A percentile compares a stretch with the other conserved stretches of the same genome.
Conservation (phyloP, 345 rosid species). For the Garcia nutans region DNA sequence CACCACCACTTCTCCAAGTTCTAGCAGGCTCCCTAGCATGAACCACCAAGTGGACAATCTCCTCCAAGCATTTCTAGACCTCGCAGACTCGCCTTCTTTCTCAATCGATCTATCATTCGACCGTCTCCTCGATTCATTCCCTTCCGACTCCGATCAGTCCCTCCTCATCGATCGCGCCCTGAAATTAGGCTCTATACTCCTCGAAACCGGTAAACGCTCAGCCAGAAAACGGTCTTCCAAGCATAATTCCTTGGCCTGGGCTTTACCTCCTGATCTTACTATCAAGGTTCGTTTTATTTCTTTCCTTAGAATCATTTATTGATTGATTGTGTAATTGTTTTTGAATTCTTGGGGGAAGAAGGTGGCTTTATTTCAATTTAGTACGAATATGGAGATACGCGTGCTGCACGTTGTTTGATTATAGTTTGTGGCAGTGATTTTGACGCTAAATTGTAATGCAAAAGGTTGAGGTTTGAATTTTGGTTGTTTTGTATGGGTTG, state of each 20-base stretch:
- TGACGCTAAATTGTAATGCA: not conserved
- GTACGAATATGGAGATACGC: not conserved
- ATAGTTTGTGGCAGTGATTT: not conserved
- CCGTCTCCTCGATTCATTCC: constrained; percentile 53
- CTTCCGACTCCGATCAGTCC: constrained; percentile 53
- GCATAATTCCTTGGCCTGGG: constrained; percentile 68
- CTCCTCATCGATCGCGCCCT: constrained; percentile 62
- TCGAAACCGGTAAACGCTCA: constrained; percentile 61
- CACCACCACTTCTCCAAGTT: constrained; percentile 11
- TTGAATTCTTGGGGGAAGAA: not conserved
- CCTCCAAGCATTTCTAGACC: constrained; percentile 45
- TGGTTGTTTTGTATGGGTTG: not conserved
- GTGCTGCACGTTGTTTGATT: not conserved
- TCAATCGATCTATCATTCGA: constrained; percentile 60
- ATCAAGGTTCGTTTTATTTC: constrained; percentile 43
- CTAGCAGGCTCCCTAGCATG: constrained; percentile 20
- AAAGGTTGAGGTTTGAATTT: not conserved
- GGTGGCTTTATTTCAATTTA: not conserved
- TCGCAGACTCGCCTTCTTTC: constrained; percentile 48
- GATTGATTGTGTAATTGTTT: not conserved
- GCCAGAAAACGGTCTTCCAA: constrained; percentile 60
- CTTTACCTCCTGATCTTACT: constrained; percentile 77
- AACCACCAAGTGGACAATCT: constrained; percentile 42
- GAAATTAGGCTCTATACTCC: constrained; percentile 56
- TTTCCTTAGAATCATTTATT: not conserved